Base-by-base conservation (phyloP, 2,329 filamentous ascomycete species). In the Fusarium euwallaceae region DNA sequence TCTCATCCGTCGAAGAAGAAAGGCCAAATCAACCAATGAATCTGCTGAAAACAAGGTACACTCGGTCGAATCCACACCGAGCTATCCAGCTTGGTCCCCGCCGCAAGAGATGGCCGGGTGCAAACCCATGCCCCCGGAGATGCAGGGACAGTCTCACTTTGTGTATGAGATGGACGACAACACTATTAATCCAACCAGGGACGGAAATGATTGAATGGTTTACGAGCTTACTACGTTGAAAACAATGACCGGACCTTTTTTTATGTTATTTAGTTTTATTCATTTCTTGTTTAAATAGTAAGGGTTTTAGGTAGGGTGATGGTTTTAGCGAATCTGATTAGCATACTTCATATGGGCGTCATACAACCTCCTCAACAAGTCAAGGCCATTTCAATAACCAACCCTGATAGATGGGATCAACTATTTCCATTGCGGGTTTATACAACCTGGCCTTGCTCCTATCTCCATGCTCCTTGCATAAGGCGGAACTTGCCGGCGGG, bases 91-190 rank as follows among this genome's bases (percentile, higher is more conserved):
- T 22, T 70, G 62, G 3, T 53, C 65, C 17, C 14, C 24, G n/a
- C 53, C 41, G 11, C 58, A 66, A 27, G 69, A 69, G 59, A 62
- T 67, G 37, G 22, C 39, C 6, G 59, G 20, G n/a, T 55, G 20
- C 16, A 14, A 22, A 2, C 43, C 67, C 12, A 22, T 34, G 36
- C 36, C 67, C n/a, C 22, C 59, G 8, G 64, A 67, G 53, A 61
- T 71, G 61, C 65, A 71, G 41, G 69, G 65, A 27, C 41, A 69
- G 53, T 45, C 63, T 22, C 59, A 61, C 53, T 66, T 65, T 71
- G 60, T 73, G 27, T 68, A 75, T 20, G 69, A 75, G 59, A 58
- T 72, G 51, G 71, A 71, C 55, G 34, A 56, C 11, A 61, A 60
- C 43, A 14, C 39, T 43, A 37, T 61, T 36, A 22, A 45, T 27